Evolutionary conservation across 164 flowering plant species (phyloP), one percentile per base, ranked within the genome.

Genomic region (Sedum album): DNA sequence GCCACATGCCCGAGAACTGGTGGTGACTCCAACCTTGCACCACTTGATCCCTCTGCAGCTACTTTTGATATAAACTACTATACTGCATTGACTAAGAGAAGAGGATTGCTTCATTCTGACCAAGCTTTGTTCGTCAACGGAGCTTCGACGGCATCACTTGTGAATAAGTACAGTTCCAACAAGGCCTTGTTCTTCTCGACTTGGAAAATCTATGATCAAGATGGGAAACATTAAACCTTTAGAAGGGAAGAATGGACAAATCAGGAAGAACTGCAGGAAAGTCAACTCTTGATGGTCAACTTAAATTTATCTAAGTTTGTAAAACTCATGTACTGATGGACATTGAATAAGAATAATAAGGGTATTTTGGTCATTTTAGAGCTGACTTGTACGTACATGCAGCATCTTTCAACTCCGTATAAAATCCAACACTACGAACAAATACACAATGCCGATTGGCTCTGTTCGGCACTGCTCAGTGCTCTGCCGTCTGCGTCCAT

Each of bases 211-310:
- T 41, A 41, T 41, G 46, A 41, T 41, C 2, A 41, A 41, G 15
- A 41, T 80, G 80, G 77, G 76, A 5, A 71, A 69, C 14, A 44
- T 79, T 0, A 64, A 55, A 18, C 70, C 73, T 1, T 64, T 76
- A 18, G 74, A 72, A 26, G 81, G 81, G 0, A 36, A 30, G n/a
- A 11, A 75, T 10, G 79, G 79, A 2, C 77, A 80, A 66, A 67
- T 77, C 31, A 63, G 81, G 39, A 1, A 60, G 66, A 73, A 75
- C 49, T 80, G 82, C 73, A 67, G 76, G 69, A 75, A 51, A 25
- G 71, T 73, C 39, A 80, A 80, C 49, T 72, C 46, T 10, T 6
- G 41, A 6, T 38, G 10, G 41, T 38, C 8, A 38, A 38, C n/a
- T n/a, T n/a, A n/a, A n/a, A n/a, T n/a, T n/a, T n/a, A n/a, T n/a